Evolutionary conservation across 2,329 filamentous ascomycete species (phyloP).

Genomic region (Trichophyton simii): DNA sequence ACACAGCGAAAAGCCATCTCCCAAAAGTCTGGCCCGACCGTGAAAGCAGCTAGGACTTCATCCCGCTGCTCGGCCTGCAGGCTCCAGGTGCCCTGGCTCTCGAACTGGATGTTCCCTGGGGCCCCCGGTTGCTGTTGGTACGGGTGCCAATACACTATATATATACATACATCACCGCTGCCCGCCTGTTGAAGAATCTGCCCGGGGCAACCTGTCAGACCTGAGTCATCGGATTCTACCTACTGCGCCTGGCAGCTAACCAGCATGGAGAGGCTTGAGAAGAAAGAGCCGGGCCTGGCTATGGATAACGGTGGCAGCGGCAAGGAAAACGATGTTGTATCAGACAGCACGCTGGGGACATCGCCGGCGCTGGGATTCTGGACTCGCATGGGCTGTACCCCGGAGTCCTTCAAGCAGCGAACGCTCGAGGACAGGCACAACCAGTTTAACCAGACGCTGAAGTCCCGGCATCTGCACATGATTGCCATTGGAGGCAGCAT

Average conservation of each 20-base stretch:
- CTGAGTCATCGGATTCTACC: background rate
- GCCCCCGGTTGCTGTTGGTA: background rate
- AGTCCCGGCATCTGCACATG: conserved; percentile 29
- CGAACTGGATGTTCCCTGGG: background rate
- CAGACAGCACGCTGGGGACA: background rate
- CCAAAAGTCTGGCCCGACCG: no score
- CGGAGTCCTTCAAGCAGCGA: conserved; percentile 28
- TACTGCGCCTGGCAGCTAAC: background rate
- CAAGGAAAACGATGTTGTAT: background rate
- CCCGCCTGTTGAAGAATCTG: background rate
- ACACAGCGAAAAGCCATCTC: background rate
- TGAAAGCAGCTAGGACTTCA: background rate
- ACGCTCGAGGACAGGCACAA: conserved; percentile 15
- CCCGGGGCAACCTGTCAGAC: background rate
- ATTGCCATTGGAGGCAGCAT: conserved; percentile 24
- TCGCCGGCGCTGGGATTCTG: conserved; percentile 19
- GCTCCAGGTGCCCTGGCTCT: background rate
- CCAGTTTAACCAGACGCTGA: conserved; percentile 20
- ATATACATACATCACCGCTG: background rate
- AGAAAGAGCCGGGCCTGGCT: background rate
- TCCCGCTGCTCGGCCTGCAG: background rate
- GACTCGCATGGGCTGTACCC: conserved; percentile 29
- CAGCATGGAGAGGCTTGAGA: background rate
- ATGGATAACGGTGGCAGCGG: background rate
- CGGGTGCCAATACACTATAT: background rate